These are phyloP conservation scores for Cladophialophora chaetospira DNA, from an alignment of 2,329 filamentous ascomycete genomes.

Conservation along the genomic window DNA sequence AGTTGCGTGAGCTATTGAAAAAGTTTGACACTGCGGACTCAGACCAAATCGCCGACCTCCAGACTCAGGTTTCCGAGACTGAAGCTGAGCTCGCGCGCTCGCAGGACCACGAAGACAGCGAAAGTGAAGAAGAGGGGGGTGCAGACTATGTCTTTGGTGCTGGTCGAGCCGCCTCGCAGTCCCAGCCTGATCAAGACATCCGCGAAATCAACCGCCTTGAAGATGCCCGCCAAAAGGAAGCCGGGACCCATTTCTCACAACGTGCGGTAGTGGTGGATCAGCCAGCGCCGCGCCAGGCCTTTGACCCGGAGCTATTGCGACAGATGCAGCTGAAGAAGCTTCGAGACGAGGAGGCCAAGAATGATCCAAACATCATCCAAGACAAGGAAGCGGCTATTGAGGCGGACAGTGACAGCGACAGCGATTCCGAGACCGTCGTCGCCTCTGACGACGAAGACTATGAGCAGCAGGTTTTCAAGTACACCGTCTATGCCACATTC, in stretches of 20 bases:
- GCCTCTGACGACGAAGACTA: slow-evolving; percentile 4
- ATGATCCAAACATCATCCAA: background rate
- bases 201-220: slow-evolving; percentile 20
- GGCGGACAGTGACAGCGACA: slow-evolving; percentile 9
- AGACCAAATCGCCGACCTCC: background rate
- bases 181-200: slow-evolving; percentile 7
- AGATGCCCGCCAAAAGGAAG: slow-evolving; percentile 12
- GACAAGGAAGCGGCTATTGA: slow-evolving; percentile 5
- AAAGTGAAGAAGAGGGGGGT: slow-evolving; percentile 30
- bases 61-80: slow-evolving; percentile 5
- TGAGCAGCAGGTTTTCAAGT: slow-evolving; percentile 18
- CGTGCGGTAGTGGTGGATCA: slow-evolving; percentile 3
- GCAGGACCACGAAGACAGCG: background rate
- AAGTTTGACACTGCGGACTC: slow-evolving; percentile 11
- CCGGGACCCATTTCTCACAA: background rate
- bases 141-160: slow-evolving; percentile 24
- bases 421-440: background rate
- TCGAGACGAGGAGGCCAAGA: slow-evolving; percentile 2
- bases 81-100: background rate
- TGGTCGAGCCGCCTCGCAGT: background rate
- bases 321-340: background rate
- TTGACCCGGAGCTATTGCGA: slow-evolving; percentile 5
- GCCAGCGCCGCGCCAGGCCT: slow-evolving; percentile 4
- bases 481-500: slow-evolving; percentile 20
- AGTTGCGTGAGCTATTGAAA: slow-evolving; percentile 9